Conservation (phyloP, 176 grass and related monocot species). For the Luzula sylvatica region DNA sequence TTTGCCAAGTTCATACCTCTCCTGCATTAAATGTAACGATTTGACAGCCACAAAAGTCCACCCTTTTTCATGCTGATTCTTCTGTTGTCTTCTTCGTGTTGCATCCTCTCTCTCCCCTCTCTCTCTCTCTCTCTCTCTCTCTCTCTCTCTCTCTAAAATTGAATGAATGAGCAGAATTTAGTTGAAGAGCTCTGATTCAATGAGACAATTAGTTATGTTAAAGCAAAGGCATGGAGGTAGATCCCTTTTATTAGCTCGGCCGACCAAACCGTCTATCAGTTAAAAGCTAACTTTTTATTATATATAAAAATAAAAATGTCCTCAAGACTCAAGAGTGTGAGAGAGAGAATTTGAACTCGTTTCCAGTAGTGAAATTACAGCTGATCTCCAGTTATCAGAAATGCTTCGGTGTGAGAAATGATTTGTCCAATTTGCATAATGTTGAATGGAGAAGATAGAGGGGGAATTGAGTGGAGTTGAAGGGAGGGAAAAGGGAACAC, state of each 20-base stretch:
- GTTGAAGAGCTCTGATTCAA: constrained; percentile 4
- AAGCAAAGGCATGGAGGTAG: background rate
- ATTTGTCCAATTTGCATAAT: background rate
- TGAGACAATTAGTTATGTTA: constrained; percentile 16
- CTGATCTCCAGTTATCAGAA: no score
- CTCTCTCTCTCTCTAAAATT: constrained; percentile 17
- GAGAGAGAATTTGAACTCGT: background rate
- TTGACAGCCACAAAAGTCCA: constrained; percentile 68
- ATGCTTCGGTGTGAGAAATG: no score
- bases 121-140: background rate
- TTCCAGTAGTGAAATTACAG: background rate
- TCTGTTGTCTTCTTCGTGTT: no score
- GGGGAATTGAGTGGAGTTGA: constrained; percentile 43
- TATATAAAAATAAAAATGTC: constrained; percentile 1
- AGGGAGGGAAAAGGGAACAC: constrained; percentile 73
- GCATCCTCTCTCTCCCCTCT: background rate
- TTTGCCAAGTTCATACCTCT: constrained; percentile 35
- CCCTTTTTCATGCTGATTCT: constrained; percentile 5
- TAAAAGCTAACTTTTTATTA: constrained; percentile 9
- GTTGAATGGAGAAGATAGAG: constrained; percentile 7
- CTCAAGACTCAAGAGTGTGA: background rate
- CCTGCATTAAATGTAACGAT: constrained; percentile 45
- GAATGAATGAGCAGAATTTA: background rate
- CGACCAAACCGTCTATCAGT: constrained; percentile 20
- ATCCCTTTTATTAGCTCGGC: constrained; percentile 9